Base-by-base conservation (phyloP, 116 monocot species). In the Dioscorea cayenensis region DNA sequence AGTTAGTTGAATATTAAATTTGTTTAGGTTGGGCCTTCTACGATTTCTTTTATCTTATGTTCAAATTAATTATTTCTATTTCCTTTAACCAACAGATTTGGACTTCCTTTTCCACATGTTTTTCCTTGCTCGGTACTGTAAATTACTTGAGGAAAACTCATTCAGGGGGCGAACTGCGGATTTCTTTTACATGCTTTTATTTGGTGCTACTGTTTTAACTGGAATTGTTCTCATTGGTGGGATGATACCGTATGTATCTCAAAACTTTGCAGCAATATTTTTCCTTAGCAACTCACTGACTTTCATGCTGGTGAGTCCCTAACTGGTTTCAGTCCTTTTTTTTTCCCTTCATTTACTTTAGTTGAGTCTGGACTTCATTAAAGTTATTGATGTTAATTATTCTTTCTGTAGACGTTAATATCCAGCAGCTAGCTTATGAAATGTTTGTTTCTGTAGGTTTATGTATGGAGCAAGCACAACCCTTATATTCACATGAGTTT, bases 21-120 rank as follows among this genome's bases (percentile, higher is more conserved):
- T 55, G 55, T 11, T 16, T 55, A n/a, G 19, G 16, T n/a, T 36
- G 18, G 22, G 62, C 62, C 62, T 62, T 62, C 25, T 27, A 23
- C 0, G 11, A 16, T 62, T 62, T 62, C n/a, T 23, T 62, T 23
- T 10, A 25, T 10, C 28, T 14, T 28, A 28, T 49, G 60, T 38
- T 61, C 43, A 50, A 68, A 63, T 71, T 51, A 36, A 55, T 72
- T 67, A 71, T 72, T 38, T 12, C 62, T 64, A 27, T 38, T 72
- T 70, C 36, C 37, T 64, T 19, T 4, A 73, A 21, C 84, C 70
- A 32, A 21, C 89, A 99, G 99, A 94, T 75, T 77, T 99, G 79
- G 99, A 99, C 68, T 99, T 99, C 69, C 81, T 99, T 6, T 99
- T 99, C 71, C 99, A 99, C 72, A 99, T 99, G 94, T 99, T 99